Conservation (phyloP, 2,329 filamentous ascomycete genomes). For the Penicillium hesseltinei region DNA sequence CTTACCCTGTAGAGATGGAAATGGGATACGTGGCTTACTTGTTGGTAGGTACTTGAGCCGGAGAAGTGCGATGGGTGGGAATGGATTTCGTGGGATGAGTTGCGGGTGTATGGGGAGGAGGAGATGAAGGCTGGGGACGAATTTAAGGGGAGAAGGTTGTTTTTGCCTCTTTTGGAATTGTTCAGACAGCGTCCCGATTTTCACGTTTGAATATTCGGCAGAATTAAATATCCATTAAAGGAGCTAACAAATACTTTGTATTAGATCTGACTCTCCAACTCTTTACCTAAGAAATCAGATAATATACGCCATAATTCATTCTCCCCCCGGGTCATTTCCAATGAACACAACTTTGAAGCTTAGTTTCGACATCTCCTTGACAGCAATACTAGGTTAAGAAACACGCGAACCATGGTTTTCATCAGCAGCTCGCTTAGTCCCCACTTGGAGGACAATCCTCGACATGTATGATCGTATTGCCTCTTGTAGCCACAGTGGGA, state of each 20-base stretch:
- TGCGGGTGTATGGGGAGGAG: constrained; percentile 37
- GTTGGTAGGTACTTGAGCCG: constrained; percentile 40
- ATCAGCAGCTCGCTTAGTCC: background rate
- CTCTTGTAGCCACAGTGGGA: constrained; percentile 11
- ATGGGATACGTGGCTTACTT: background rate
- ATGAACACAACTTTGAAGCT: background rate
- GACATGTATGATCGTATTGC: constrained; percentile 4
- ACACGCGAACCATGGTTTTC: background rate
- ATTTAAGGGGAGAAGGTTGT: constrained; percentile 39
- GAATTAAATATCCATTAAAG: background rate
- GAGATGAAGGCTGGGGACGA: constrained; percentile 27
- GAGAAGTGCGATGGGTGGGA: constrained; percentile 58
- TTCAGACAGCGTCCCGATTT: constrained; percentile 40
- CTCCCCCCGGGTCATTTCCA: too few relatives aligned
- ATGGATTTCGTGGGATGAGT: constrained; percentile 52
- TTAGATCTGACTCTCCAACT: background rate
- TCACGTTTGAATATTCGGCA: background rate
- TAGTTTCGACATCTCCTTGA: background rate
- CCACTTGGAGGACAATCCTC: background rate
- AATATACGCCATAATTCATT: background rate
- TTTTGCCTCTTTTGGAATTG: constrained; percentile 50
- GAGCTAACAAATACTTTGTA: background rate
- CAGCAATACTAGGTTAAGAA: background rate
- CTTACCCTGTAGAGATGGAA: background rate
- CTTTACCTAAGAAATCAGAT: background rate